A percentile compares a stretch with the other conserved stretches of the same genome.
phyloP scores from a whole-genome alignment of 306 rosid species.

The Ziziphus jujuba region DNA sequence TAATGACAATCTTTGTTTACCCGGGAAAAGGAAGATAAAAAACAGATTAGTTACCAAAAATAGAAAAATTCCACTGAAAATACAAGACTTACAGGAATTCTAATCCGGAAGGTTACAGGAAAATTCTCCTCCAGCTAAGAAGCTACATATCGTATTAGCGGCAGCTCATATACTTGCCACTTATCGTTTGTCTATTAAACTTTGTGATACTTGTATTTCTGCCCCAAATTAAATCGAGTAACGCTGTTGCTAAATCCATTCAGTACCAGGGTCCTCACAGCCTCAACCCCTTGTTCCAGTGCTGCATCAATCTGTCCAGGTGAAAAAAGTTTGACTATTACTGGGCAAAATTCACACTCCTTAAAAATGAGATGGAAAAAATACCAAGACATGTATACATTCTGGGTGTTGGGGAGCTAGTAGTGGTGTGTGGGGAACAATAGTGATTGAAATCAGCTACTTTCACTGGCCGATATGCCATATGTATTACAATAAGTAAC shows the following conservation, averaged over 20 bases:
- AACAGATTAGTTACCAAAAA: too few relatives aligned
- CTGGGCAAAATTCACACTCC: neutral
- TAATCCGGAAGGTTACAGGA: too few relatives aligned
- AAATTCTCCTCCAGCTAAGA: too few relatives aligned
- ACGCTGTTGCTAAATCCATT: constrained; percentile 65
- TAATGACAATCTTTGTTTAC: too few relatives aligned
- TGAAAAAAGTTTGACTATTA: neutral
- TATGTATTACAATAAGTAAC: neutral
- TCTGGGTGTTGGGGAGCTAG: neutral
- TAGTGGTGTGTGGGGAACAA: too few relatives aligned
- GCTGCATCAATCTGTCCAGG: constrained; percentile 67
- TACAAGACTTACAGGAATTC: too few relatives aligned
- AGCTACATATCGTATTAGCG: too few relatives aligned
- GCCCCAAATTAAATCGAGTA: constrained; percentile 69
- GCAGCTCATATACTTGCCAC: too few relatives aligned
- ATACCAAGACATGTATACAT: neutral
- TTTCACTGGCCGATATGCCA: neutral
- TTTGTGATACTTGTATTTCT: constrained; percentile 85
- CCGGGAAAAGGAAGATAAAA: too few relatives aligned
- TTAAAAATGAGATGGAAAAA: neutral
- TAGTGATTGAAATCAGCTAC: neutral
- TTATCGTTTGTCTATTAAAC: constrained; percentile 39
- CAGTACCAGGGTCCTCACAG: constrained; percentile 56
- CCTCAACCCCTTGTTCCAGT: constrained; percentile 75
- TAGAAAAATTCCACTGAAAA: too few relatives aligned